Base-by-base conservation (phyloP, 352 stramenopile genomes). In the Phytopythium litorale region DNA sequence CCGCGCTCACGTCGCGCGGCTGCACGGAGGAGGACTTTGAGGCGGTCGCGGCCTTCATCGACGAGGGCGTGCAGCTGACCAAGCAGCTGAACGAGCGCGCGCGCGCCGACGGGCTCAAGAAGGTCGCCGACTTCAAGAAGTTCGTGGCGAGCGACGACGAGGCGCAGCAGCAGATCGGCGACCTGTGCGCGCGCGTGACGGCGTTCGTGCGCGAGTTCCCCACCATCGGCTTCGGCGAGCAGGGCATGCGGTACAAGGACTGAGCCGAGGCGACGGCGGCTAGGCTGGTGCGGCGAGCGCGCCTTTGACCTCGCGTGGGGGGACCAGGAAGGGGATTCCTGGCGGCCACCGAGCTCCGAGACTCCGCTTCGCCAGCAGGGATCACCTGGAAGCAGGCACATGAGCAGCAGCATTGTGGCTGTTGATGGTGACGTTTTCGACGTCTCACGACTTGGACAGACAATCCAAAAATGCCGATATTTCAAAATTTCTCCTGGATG, bases 21-120 rank as follows among this genome's bases (percentile, higher is more conserved):
- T 98, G 98, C 64, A 95, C 83, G 6, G 96, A 98, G 68, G 92
- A 98, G 32, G 94, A 99, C 71, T 99, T 99, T 76, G 84, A 88
- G 32, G 78, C 92, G 67, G 94, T 99, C 32, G 97, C 94, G 56
- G 84, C 91, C 38, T 98, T 98, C 73, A 96, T 99, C 62, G 94
- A 99, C 74, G 78, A 94, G 43, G 96, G 93, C 11, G 97, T 99
- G 30, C 79, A 83, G 28, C 97, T 99, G 73, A 93, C 97, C 30
- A 64, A 91, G 15, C 82, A 96, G 62, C 79, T 98, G 53, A 97
- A 98, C 73, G 77, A 83, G 55, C 92, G 87, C 23, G 88, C 96
- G 38, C 68, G 89, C 37, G 92, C 84, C 16, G 92, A 97, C 69
- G 98, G 98, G 48, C 72, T 98, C 37, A 98, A 98, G 78, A 97